phyloP scores from a whole-genome alignment of 1,284 basidiomycete genomes.

The Chiua sp. region DNA sequence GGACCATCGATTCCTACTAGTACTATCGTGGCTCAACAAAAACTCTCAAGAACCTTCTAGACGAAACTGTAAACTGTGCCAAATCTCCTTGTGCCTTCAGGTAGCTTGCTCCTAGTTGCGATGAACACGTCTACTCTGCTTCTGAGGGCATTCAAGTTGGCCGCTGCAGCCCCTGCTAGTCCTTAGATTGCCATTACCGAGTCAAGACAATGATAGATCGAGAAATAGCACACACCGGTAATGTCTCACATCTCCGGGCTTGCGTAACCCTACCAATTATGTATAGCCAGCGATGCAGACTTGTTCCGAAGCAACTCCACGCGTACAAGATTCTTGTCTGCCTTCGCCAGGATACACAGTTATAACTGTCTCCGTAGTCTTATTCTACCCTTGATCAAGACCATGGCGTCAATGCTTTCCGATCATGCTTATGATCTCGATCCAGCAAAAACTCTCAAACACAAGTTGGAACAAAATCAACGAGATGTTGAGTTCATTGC shows the following conservation, averaged over 20 bases:
- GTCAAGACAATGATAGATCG: constrained; percentile 87
- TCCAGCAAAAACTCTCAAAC: constrained; percentile 63
- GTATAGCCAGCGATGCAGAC: constrained; percentile 73
- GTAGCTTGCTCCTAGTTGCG: constrained; percentile 84
- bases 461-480: constrained; percentile 74
- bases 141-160: constrained; percentile 86
- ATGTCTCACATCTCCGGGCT: constrained; percentile 13
- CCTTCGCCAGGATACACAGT: constrained; percentile 86
- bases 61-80: constrained; percentile 81
- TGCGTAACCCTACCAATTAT: constrained; percentile 14
- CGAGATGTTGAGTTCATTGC: constrained; percentile 78
- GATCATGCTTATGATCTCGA: constrained; percentile 85
- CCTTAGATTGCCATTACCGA: constrained; percentile 86
- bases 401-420: constrained; percentile 72
- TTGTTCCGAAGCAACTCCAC: constrained; percentile 89
- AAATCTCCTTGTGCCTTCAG: constrained; percentile 88
- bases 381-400: constrained; percentile 77
- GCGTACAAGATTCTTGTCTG: constrained; percentile 83
- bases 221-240: constrained; percentile 81
- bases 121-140: constrained; percentile 87
- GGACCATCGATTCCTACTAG: constrained; percentile 89
- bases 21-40: constrained; percentile 85
- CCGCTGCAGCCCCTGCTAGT: constrained; percentile 85
- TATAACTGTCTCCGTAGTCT: constrained; percentile 87
- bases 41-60: constrained; percentile 86